Conservation (phyloP, 75 land plant species). For the Pinus taeda region DNA sequence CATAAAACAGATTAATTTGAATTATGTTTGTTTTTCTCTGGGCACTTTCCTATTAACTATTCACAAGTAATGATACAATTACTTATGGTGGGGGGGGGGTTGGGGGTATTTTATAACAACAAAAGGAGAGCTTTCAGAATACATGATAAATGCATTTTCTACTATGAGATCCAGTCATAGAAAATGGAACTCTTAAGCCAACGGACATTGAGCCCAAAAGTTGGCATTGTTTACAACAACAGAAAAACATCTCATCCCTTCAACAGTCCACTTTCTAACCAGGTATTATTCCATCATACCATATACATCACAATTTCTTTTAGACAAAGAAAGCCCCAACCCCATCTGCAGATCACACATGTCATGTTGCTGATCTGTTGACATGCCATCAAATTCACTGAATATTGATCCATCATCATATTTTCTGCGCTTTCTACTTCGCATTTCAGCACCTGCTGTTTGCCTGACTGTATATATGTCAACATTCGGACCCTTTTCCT, state of each 20-base stretch:
- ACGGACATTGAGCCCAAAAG: not conserved
- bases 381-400: not conserved
- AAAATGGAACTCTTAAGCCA: constrained; percentile 3
- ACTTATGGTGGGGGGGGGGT: too few species aligned
- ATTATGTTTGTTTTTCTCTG: not conserved
- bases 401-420: not conserved
- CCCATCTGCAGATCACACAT: constrained; percentile 5
- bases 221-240: not conserved
- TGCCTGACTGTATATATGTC: not conserved
- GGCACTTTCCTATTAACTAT: not conserved
- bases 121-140: not conserved
- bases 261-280: too few species aligned
- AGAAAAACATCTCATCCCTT: not conserved
- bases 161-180: constrained; percentile 3
- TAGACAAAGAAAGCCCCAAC: constrained; percentile 6
- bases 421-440: not conserved
- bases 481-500: not conserved
- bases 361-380: not conserved
- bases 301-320: not conserved
- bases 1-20: too few species aligned
- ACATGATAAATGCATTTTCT: not conserved
- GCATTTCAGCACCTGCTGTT: constrained; percentile 6
- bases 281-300: too few species aligned
- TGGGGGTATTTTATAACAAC: not conserved
- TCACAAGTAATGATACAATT: not conserved